Evolutionary conservation across 305 asterid genomes (phyloP).

Genomic region (Solanum hybrid): DNA sequence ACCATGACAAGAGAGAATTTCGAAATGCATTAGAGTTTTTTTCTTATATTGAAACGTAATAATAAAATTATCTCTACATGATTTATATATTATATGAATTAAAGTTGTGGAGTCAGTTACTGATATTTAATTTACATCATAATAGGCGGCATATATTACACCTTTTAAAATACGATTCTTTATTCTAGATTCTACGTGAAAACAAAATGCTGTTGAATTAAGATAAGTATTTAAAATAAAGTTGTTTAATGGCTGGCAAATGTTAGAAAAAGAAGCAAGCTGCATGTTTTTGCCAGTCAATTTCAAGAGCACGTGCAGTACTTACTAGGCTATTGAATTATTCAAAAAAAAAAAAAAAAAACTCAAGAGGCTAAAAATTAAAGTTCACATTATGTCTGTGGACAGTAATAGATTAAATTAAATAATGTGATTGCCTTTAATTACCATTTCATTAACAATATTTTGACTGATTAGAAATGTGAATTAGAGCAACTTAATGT

Average conservation of each 20-base stretch:
- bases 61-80: background rate
- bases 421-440: background rate
- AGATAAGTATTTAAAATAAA: background rate
- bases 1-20: background rate
- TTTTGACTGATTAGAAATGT: background rate
- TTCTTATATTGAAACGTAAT: background rate
- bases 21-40: background rate
- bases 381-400: background rate
- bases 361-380: background rate
- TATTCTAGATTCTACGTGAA: fast-evolving
- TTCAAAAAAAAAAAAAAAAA: too few species aligned
- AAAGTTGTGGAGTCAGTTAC: fast-evolving
- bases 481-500: background rate
- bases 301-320: background rate
- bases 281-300: background rate
- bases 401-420: background rate
- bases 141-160: fast-evolving
- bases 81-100: background rate
- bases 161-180: fast-evolving
- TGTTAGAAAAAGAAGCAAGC: background rate
- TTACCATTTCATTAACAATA: background rate
- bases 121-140: background rate
- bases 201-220: background rate
- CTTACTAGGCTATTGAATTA: background rate
- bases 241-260: background rate